Evolutionary conservation across 2,329 filamentous ascomycete genomes (phyloP).

Genomic region (Pyrenophora tritici-repentis): DNA sequence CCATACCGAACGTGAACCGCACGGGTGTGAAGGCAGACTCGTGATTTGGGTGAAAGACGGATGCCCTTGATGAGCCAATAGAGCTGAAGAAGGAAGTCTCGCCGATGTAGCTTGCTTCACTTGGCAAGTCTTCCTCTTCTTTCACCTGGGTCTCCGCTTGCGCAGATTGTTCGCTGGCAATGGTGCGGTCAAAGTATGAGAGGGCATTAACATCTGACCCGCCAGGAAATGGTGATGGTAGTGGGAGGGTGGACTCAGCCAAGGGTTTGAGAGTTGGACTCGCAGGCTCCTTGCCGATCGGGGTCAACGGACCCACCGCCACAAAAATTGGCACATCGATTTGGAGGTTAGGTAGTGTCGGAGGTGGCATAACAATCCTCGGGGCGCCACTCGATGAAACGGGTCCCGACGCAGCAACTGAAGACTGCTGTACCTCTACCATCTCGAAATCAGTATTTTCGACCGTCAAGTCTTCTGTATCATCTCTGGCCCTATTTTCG

Average conservation of each 20-base stretch:
- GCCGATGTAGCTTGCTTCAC: conserved; percentile 32
- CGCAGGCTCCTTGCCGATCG: conserved; percentile 40
- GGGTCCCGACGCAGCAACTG: not conserved
- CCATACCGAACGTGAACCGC: conserved; percentile 44
- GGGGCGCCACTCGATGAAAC: conserved; percentile 7
- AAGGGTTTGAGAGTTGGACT: conserved; percentile 43
- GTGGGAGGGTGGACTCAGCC: conserved; percentile 44
- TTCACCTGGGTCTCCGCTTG: conserved; percentile 1
- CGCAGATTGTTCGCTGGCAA: conserved; percentile 5
- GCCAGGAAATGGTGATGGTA: conserved; percentile 47
- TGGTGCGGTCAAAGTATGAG: conserved; percentile 38
- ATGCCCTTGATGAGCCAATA: conserved; percentile 31
- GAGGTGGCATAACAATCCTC: conserved; percentile 40
- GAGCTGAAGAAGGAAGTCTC: conserved; percentile 45
- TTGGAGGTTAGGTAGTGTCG: conserved; percentile 30
- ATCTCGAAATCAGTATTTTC: conserved; percentile 5
- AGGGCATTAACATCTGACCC: conserved; percentile 25
- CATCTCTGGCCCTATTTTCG: not conserved
- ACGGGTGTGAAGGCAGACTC: conserved; percentile 45
- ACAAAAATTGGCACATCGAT: conserved; percentile 21
- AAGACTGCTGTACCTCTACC: not conserved
- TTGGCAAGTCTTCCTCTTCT: conserved; percentile 15
- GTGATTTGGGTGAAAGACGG: conserved; percentile 34
- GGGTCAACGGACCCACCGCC: conserved; percentile 31
- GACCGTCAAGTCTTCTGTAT: not conserved